Evolutionary conservation across 768 basidiomycete species (phyloP).

Genomic region (Lactarius evosmus): DNA sequence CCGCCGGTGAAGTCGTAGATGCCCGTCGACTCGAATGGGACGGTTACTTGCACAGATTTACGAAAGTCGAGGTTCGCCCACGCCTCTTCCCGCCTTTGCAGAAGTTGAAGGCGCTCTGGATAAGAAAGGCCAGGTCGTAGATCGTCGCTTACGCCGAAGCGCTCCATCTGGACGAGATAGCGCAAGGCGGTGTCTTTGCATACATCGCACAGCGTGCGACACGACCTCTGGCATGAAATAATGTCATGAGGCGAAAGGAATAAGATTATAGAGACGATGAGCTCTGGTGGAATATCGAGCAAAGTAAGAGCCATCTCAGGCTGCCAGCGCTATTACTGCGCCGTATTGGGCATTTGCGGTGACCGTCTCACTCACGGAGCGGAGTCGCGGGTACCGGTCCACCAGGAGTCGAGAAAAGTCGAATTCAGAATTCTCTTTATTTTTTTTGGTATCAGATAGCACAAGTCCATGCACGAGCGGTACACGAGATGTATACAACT

Average conservation of each 20-base stretch:
- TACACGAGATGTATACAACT: background rate
- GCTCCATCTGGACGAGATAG: slow-evolving; percentile 25
- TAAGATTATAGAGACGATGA: slow-evolving; percentile 14
- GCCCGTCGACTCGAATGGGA: slow-evolving; percentile 23
- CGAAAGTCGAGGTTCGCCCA: slow-evolving; percentile 21
- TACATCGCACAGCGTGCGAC: slow-evolving; percentile 12
- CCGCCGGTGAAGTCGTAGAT: slow-evolving; percentile 29
- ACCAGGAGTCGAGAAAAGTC: no score
- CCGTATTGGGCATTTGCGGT: no score
- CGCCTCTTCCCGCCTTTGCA: slow-evolving; percentile 21
- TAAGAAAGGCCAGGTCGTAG: slow-evolving; percentile 3
- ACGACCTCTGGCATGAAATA: slow-evolving; percentile 14
- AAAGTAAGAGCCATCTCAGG: slow-evolving; percentile 13
- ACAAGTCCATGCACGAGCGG: background rate
- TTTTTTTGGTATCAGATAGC: background rate
- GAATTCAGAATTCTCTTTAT: no score
- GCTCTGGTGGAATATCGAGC: slow-evolving; percentile 19
- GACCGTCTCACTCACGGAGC: no score
- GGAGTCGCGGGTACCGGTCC: background rate
- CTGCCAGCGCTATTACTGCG: no score
- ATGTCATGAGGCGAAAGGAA: slow-evolving; percentile 15
- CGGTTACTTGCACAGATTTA: slow-evolving; percentile 2
- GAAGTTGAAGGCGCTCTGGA: slow-evolving; percentile 17
- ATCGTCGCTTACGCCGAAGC: slow-evolving; percentile 19
- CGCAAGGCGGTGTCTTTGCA: slow-evolving; percentile 9